Conservation (phyloP, 345 rosid species). For the Conringia planisiliqua region DNA sequence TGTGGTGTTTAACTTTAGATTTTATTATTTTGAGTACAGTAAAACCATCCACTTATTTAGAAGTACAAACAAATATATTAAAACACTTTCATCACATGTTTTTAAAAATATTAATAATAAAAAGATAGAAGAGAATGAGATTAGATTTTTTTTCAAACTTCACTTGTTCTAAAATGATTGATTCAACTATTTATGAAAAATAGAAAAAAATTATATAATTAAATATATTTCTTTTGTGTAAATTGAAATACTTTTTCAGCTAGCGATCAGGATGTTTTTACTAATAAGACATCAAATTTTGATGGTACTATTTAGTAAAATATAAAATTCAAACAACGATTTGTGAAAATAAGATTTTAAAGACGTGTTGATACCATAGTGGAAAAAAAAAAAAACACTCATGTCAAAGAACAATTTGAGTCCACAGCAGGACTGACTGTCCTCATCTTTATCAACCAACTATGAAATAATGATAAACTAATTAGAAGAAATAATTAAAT, state of each 20-base stretch:
- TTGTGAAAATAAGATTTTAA: neutral
- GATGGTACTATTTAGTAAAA: neutral
- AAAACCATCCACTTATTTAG: too few relatives aligned
- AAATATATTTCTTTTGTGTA: too few relatives aligned
- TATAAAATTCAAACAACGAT: neutral
- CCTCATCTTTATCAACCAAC: conserved; percentile 3
- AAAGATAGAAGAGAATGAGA: too few relatives aligned
- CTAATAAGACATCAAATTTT: neutral
- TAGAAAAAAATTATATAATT: too few relatives aligned
- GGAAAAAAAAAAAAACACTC: neutral
- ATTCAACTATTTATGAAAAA: too few relatives aligned
- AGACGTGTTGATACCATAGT: neutral
- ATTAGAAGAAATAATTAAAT: neutral
- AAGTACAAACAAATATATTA: too few relatives aligned
- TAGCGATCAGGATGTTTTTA: too few relatives aligned
- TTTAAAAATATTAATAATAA: too few relatives aligned
- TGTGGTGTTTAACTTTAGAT: neutral
- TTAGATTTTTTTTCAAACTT: too few relatives aligned
- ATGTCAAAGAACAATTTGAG: neutral
- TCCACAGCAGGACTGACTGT: neutral
- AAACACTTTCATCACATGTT: too few relatives aligned
- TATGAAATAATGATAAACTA: neutral
- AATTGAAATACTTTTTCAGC: too few relatives aligned
- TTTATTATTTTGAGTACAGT: neutral
- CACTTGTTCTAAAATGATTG: too few relatives aligned